Conservation (phyloP, 1,139 yeast genomes). For the Arxiozyma telluris region DNA sequence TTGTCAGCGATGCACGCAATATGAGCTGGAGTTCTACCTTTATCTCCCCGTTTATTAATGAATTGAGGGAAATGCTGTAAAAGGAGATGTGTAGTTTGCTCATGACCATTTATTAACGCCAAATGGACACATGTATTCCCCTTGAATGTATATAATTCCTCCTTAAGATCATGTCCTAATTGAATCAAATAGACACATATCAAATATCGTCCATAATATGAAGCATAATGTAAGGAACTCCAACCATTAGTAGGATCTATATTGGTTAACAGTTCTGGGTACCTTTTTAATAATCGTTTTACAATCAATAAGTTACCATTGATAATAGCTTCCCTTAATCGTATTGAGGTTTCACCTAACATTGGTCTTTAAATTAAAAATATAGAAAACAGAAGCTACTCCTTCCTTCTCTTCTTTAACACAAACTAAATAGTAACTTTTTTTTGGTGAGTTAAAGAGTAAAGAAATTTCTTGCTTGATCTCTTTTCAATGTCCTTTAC, state of each 20-base stretch:
- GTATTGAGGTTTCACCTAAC: conserved; percentile 54
- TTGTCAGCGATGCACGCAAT: conserved; percentile 61
- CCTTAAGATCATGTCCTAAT: conserved; percentile 43
- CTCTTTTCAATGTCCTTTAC: background rate
- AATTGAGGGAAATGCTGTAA: conserved; percentile 71
- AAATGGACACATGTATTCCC: conserved; percentile 69
- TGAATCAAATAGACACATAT: conserved; percentile 56
- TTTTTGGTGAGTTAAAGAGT: background rate
- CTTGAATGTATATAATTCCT: conserved; percentile 50
- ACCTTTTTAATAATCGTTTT: conserved; percentile 57
- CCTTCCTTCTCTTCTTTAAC: too few relatives aligned
- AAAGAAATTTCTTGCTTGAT: background rate
- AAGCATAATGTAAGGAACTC: conserved; percentile 84
- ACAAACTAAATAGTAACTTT: too few relatives aligned
- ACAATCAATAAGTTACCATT: conserved; percentile 68
- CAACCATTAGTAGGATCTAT: conserved; percentile 72
- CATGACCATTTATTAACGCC: conserved; percentile 58
- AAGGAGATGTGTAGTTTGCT: conserved; percentile 72
- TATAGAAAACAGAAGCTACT: too few relatives aligned
- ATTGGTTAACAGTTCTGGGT: conserved; percentile 70
- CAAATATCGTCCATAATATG: conserved; percentile 69
- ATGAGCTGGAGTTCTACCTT: conserved; percentile 64
- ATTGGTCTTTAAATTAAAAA: background rate
- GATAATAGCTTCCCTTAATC: conserved; percentile 68
- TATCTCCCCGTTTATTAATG: conserved; percentile 51